Base-by-base conservation (phyloP, 2,329 filamentous ascomycete genomes). In the Colletotrichum viniferum region DNA sequence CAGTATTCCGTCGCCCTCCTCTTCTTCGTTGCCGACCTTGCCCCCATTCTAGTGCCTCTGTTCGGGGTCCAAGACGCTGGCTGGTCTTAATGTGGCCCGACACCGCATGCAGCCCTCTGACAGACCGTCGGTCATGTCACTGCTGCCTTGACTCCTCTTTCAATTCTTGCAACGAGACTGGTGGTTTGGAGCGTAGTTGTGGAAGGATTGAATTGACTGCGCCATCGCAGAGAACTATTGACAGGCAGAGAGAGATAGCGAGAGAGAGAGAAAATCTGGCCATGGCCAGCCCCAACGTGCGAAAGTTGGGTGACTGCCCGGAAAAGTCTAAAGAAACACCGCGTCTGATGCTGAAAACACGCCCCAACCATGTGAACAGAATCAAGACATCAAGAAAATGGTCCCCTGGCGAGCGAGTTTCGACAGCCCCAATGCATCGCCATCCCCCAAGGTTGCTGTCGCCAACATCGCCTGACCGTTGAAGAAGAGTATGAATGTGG, bases 141-240 rank as follows among this genome's bases (percentile, higher is more conserved):
- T 48, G 9, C 38, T 48, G 9, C 38, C 38, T 48, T n/a, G 38
- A 12, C 55, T 24, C 32, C 60, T 36, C 43, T 12, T 43, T 38
- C n/a, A 21, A 69, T 16, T 56, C 28, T n/a, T 12, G 12, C 52
- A 28, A 9, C 7, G 24, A 5, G n/a, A 21, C 38, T 21, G 9
- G 18, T 48, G 38, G 5, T 48, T 48, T 24, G 52, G 13, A 30
- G 52, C 6, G 6, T 30, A 26, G 14, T 10, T n/a, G 26, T 73
- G 18, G 38, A 74, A 71, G 69, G 69, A 73, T 73, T 73, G 73
- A 26, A 68, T 75, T 75, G 12, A 26, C 60, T 52, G n/a, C 62
- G 56, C 28, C 38, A 26, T 26, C 36, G 36, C 30, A 43, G 34
- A 64, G 63, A 48, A 26, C 43, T 71, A 73, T 34, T 43, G 43